Conservation (phyloP, 2,329 filamentous ascomycete genomes). For the Harringtonia aguacate region DNA sequence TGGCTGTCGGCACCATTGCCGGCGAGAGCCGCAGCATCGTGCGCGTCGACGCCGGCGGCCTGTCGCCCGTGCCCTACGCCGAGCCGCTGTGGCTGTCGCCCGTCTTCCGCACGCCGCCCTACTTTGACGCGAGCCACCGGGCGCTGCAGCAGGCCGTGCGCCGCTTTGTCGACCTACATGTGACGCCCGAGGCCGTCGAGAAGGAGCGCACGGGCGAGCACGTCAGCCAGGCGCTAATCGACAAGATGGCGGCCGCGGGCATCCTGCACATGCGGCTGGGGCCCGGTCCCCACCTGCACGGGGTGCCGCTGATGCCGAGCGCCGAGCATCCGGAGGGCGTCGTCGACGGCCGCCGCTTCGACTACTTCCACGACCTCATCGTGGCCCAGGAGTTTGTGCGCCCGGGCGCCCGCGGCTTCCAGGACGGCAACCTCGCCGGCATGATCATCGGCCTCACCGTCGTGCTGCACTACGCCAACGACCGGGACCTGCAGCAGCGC, state of each 20-base stretch:
- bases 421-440: slow-evolving; percentile 78
- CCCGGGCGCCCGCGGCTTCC: slow-evolving; percentile 65
- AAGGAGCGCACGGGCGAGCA: slow-evolving; percentile 65
- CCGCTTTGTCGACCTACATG: slow-evolving; percentile 59
- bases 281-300: slow-evolving; percentile 71
- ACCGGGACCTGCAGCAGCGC: slow-evolving; percentile 53
- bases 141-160: slow-evolving; percentile 59
- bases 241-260: slow-evolving; percentile 64
- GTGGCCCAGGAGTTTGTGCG: slow-evolving; percentile 63
- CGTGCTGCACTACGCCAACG: slow-evolving; percentile 66
- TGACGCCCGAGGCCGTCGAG: slow-evolving; percentile 64
- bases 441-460: slow-evolving; percentile 77
- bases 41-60: slow-evolving; percentile 56
- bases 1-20: slow-evolving; percentile 65
- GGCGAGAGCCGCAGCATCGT: slow-evolving; percentile 68
- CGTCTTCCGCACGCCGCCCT: slow-evolving; percentile 60
- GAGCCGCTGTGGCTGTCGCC: slow-evolving; percentile 76
- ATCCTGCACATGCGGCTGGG: slow-evolving; percentile 75
- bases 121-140: slow-evolving; percentile 67
- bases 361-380: slow-evolving; percentile 79
- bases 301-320: slow-evolving; percentile 45
- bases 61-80: slow-evolving; percentile 70
- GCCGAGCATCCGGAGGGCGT: slow-evolving; percentile 37
- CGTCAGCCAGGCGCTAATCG: slow-evolving; percentile 62
- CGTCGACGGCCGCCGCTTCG: slow-evolving; percentile 69